These are phyloP conservation scores for Colletotrichum eleusines DNA, from an alignment of 2,329 filamentous ascomycete species.

Conservation along the genomic window DNA sequence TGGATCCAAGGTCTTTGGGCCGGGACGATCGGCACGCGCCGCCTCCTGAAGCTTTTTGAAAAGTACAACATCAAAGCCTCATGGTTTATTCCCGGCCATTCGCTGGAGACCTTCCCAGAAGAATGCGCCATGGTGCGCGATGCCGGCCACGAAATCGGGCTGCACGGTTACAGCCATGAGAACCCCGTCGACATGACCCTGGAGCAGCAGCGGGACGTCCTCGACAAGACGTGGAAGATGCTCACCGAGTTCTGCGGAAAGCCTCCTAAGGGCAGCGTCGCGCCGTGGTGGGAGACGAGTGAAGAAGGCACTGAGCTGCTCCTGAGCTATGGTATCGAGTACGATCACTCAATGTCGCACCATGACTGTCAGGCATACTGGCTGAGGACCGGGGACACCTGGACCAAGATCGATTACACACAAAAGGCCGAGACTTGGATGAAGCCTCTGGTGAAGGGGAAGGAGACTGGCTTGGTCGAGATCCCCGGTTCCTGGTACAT, in stretches of 20 bases:
- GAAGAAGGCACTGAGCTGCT: slow-evolving; percentile 76
- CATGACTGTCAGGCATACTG: slow-evolving; percentile 75
- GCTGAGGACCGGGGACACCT: slow-evolving; percentile 71
- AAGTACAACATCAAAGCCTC: slow-evolving; percentile 78
- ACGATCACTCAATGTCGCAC: slow-evolving; percentile 76
- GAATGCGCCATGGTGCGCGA: slow-evolving; percentile 58
- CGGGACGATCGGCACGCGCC: slow-evolving; percentile 73
- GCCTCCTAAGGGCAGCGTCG: slow-evolving; percentile 77
- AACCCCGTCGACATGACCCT: slow-evolving; percentile 78
- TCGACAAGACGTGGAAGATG: slow-evolving; percentile 79
- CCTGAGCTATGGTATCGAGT: slow-evolving; percentile 75
- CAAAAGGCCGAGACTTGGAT: slow-evolving; percentile 74
- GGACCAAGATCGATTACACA: slow-evolving; percentile 76
- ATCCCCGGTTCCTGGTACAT: slow-evolving; percentile 75
- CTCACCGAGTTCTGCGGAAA: slow-evolving; percentile 77
- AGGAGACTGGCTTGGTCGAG: slow-evolving; percentile 73
- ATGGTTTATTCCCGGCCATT: slow-evolving; percentile 64
- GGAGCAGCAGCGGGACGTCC: slow-evolving; percentile 81
- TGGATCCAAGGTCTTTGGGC: slow-evolving; percentile 68
- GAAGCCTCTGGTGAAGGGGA: slow-evolving; percentile 71
- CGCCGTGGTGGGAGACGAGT: slow-evolving; percentile 80
- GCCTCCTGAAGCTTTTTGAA: slow-evolving; percentile 77
- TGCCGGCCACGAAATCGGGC: slow-evolving; percentile 62
- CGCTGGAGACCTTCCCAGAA: slow-evolving; percentile 62
- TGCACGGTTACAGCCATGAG: slow-evolving; percentile 80